Conservation (phyloP, 345 rosid genomes). For the Aquilaria sinensis region DNA sequence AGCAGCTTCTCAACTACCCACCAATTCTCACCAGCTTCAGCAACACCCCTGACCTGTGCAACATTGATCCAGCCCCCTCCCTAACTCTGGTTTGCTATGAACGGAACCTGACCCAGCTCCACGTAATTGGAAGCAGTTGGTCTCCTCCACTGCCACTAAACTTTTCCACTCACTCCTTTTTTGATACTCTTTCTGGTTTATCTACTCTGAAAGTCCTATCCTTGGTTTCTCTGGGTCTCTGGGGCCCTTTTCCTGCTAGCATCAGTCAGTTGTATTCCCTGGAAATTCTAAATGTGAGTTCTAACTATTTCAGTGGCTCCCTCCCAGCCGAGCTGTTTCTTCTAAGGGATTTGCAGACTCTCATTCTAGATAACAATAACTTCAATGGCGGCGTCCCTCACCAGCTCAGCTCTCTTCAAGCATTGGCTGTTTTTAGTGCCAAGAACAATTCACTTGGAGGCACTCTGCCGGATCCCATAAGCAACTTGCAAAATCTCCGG, state of each 20-base stretch:
- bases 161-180: constrained; percentile 31
- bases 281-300: constrained; percentile 53
- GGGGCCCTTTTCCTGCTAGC: constrained; percentile 40
- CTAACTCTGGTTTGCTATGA: constrained; percentile 45
- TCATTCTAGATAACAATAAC: constrained; percentile 42
- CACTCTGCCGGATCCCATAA: constrained; percentile 33
- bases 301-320: constrained; percentile 39
- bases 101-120: constrained; percentile 54
- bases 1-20: constrained; percentile 39
- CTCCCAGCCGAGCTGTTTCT: constrained; percentile 37
- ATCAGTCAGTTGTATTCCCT: constrained; percentile 37
- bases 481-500: constrained; percentile 29
- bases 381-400: constrained; percentile 39
- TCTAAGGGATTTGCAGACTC: constrained; percentile 41
- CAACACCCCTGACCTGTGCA: constrained; percentile 36
- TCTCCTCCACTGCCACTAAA: constrained; percentile 22
- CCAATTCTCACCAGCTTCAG: constrained; percentile 19
- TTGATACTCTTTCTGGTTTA: constrained; percentile 21
- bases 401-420: constrained; percentile 32
- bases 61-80: constrained; percentile 32
- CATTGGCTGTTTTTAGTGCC: constrained; percentile 43
- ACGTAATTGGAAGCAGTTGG: constrained; percentile 32
- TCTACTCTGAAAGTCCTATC: constrained; percentile 51
- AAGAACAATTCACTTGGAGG: constrained; percentile 51
- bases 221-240: constrained; percentile 45